Conservation (phyloP, 2,329 filamentous ascomycete species). For the Trichoderma pleuroti region DNA sequence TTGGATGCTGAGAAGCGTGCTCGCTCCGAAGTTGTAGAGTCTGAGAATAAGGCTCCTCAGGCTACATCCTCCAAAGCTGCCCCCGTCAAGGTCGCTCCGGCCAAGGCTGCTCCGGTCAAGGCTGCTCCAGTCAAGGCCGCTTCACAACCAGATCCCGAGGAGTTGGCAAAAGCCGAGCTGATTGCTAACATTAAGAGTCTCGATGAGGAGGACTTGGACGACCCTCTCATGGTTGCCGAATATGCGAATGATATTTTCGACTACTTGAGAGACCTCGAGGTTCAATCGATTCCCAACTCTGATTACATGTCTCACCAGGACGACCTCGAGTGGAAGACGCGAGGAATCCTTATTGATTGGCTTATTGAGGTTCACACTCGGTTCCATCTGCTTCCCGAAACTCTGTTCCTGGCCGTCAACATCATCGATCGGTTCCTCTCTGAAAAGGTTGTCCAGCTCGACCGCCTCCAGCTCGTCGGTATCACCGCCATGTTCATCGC, state of each 20-base stretch:
- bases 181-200: conserved; percentile 50
- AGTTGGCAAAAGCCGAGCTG: conserved; percentile 29
- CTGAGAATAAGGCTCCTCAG: conserved; percentile 19
- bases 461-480: conserved; percentile 92
- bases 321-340: conserved; percentile 97
- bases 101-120: conserved; percentile 27
- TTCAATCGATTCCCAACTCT: conserved; percentile 75
- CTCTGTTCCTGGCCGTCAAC: conserved; percentile 94
- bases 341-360: conserved; percentile 96
- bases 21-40: conserved; percentile 31
- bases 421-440: conserved; percentile 98
- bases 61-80: background rate
- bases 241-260: conserved; percentile 98
- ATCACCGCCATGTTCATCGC: conserved; percentile 99
- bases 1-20: conserved; percentile 50
- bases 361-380: conserved; percentile 96
- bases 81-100: background rate
- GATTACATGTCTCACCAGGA: conserved; percentile 94
- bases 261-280: conserved; percentile 84
- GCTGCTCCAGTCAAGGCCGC: background rate
- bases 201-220: conserved; percentile 83
- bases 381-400: conserved; percentile 93
- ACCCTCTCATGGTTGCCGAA: conserved; percentile 96
- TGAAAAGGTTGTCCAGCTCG: conserved; percentile 89
- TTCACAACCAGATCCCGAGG: conserved; percentile 24